Conservation (phyloP, 2,329 filamentous ascomycete genomes). For the Diaporthe nobilis region DNA sequence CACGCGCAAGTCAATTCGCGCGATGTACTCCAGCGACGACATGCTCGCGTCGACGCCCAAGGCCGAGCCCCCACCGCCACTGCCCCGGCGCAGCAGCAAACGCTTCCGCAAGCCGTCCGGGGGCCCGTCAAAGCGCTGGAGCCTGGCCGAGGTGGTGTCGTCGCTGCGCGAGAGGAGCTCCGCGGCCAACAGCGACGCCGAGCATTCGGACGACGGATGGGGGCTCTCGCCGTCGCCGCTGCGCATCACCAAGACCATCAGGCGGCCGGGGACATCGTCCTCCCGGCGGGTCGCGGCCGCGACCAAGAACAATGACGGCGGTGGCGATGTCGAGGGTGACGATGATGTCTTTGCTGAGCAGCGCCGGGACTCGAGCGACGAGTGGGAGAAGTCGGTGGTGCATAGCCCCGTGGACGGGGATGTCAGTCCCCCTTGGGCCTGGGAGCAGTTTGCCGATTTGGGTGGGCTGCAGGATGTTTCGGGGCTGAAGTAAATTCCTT, state of each 20-base stretch:
- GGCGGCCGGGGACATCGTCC: neutral
- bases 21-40: constrained; percentile 40
- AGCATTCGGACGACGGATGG: neutral
- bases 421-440: constrained; percentile 36
- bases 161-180: constrained; percentile 29
- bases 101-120: neutral
- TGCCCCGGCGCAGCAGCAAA: constrained; percentile 41
- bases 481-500: neutral
- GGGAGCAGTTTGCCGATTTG: constrained; percentile 42
- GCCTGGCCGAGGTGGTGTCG: constrained; percentile 33
- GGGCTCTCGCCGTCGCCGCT: constrained; percentile 33
- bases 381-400: constrained; percentile 37
- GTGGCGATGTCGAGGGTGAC: neutral
- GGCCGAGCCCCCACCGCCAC: constrained; percentile 25
- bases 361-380: constrained; percentile 21
- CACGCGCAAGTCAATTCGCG: constrained; percentile 23
- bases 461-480: constrained; percentile 39
- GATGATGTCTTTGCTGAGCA: neutral
- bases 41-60: constrained; percentile 15
- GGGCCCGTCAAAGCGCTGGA: constrained; percentile 35
- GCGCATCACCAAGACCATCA: constrained; percentile 11
- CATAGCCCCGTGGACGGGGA: constrained; percentile 16
- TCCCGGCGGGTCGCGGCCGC: neutral
- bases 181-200: constrained; percentile 7
- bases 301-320: neutral